Conservation (phyloP, 805 yeast species). For the Zygoascus flipseniorum region DNA sequence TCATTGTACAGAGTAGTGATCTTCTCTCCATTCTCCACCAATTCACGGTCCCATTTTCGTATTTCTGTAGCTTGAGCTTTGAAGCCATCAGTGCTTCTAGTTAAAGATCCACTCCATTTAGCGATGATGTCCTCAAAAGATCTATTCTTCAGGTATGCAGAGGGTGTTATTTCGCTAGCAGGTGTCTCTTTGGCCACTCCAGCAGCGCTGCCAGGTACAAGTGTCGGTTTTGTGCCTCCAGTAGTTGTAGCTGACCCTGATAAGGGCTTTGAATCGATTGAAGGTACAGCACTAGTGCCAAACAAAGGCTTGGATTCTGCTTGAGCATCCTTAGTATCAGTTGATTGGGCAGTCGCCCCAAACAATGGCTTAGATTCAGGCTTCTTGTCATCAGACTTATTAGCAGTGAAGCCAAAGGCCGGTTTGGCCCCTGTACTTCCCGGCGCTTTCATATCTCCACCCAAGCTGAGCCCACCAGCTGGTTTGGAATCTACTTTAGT, state of each 20-base stretch:
- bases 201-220: not conserved
- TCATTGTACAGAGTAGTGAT: constrained; percentile 70
- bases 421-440: constrained; percentile 2
- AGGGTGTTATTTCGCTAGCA: constrained; percentile 47
- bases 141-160: constrained; percentile 66
- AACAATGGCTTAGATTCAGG: constrained; percentile 21
- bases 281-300: constrained; percentile 7
- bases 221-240: not conserved
- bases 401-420: constrained; percentile 10
- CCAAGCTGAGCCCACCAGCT: constrained; percentile 7
- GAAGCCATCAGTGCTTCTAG: constrained; percentile 66
- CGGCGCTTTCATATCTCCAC: no score
- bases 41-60: constrained; percentile 75
- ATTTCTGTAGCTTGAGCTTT: constrained; percentile 66
- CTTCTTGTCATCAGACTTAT: constrained; percentile 3
- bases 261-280: constrained; percentile 4
- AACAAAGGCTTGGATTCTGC: constrained; percentile 9
- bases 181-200: not conserved
- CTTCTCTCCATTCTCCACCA: constrained; percentile 80
- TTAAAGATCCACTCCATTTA: constrained; percentile 85
- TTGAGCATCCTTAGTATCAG: constrained; percentile 12
- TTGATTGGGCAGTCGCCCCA: constrained; percentile 10
- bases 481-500: constrained; percentile 6
- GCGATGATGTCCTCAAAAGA: constrained; percentile 87
- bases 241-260: constrained; percentile 5